Conservation (phyloP, 495 filamentous ascomycete species). For the Tuber calosporum region DNA sequence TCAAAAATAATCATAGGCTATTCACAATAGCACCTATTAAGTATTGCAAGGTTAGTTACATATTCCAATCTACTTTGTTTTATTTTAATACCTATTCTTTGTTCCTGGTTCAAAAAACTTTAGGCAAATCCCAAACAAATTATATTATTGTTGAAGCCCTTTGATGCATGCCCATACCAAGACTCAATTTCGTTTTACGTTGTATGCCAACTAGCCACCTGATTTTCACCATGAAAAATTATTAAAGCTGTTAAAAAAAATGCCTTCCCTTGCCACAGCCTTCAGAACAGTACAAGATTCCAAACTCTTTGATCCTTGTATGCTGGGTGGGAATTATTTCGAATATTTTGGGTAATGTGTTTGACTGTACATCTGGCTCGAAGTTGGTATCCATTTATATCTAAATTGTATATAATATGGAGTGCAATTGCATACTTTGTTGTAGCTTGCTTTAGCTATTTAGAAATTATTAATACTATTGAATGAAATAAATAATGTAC, state of each 20-base stretch:
- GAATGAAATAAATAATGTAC: not conserved
- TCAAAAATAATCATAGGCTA: too few species aligned
- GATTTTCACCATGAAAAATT: slow-evolving; percentile 11
- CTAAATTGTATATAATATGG: not conserved
- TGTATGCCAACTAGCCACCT: slow-evolving; percentile 6
- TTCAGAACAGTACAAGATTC: slow-evolving; percentile 12
- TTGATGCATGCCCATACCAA: slow-evolving; percentile 10
- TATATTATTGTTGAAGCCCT: slow-evolving; percentile 13
- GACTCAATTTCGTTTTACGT: slow-evolving; percentile 1
- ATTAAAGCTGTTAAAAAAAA: slow-evolving; percentile 8
- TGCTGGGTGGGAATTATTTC: too few species aligned
- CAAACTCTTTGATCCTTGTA: not conserved
- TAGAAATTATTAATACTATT: not conserved
- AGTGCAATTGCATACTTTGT: not conserved
- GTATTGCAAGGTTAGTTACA: too few species aligned
- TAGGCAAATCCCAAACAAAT: slow-evolving; percentile 13
- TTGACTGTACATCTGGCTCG: not conserved
- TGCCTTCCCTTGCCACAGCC: not conserved
- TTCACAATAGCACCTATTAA: too few species aligned
- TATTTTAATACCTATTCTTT: not conserved
- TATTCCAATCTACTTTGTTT: too few species aligned
- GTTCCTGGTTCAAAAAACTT: slow-evolving; percentile 14
- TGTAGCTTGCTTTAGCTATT: slow-evolving; percentile 2
- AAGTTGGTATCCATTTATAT: not conserved
- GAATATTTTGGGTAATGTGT: not conserved